A percentile compares a stretch with the other conserved stretches of the same genome.
Evolutionary conservation across 805 yeast species (phyloP).

Genomic region (Saturnispora bothae): DNA sequence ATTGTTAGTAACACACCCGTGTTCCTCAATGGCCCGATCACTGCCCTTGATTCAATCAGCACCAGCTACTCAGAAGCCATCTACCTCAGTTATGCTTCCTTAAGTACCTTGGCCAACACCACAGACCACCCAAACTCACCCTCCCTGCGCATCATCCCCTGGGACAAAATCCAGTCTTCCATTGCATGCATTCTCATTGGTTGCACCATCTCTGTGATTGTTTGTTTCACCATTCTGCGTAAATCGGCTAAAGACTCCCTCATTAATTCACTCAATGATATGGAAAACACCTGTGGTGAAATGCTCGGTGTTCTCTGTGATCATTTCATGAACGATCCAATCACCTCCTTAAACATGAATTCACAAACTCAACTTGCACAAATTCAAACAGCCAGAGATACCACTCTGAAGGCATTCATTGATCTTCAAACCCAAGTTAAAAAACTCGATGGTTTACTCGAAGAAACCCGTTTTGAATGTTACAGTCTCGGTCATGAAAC

Average conservation of each 20-base stretch:
- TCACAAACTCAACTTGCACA: background rate
- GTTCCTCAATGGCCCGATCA: background rate
- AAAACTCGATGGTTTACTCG: slow-evolving; percentile 31
- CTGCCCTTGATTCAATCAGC: no score
- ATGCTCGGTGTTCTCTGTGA: slow-evolving; percentile 29
- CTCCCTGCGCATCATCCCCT: slow-evolving; percentile 45
- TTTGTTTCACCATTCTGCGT: slow-evolving; percentile 50
- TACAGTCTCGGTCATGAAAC: slow-evolving; percentile 41
- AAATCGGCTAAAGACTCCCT: slow-evolving; percentile 8
- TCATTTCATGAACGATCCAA: slow-evolving; percentile 29
- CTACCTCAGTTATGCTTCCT: slow-evolving; percentile 14
- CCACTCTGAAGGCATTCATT: slow-evolving; percentile 19
- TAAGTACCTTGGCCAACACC: no score
- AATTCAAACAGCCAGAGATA: slow-evolving; percentile 12
- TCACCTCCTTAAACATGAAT: background rate
- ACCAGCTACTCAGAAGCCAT: no score
- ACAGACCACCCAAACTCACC: no score
- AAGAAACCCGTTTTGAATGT: slow-evolving; percentile 57
- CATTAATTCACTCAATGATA: slow-evolving; percentile 1
- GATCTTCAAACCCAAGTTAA: slow-evolving; percentile 32
- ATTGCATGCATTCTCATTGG: slow-evolving; percentile 53
- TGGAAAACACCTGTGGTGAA: slow-evolving; percentile 39
- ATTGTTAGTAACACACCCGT: background rate
- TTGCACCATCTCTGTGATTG: slow-evolving; percentile 42
- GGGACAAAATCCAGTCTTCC: slow-evolving; percentile 41